Conservation (phyloP, 345 rosid species). For the Ceriops tagal region DNA sequence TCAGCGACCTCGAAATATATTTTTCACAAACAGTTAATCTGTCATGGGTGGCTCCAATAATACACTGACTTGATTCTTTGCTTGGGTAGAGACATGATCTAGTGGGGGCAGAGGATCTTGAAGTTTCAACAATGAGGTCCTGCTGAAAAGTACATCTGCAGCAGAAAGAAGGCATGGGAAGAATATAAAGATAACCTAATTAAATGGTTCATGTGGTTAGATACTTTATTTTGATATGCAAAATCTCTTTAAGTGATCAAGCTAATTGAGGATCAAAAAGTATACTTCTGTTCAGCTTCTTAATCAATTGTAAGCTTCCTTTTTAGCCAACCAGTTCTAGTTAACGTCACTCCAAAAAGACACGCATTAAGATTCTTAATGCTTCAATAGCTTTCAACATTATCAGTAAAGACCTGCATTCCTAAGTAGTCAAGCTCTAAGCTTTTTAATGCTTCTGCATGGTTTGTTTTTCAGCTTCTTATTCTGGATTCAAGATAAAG, state of each 20-base stretch:
- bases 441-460: too few relatives aligned
- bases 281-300: not conserved
- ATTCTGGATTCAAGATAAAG: not conserved
- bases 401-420: not conserved
- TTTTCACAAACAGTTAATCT: conserved; percentile 38
- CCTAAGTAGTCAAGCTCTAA: too few relatives aligned
- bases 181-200: conserved; percentile 13
- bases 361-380: not conserved
- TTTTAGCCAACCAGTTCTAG: too few relatives aligned
- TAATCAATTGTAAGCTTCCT: not conserved
- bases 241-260: too few relatives aligned
- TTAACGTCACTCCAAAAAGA: not conserved
- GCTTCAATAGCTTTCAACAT: not conserved
- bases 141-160: conserved; percentile 33
- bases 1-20: conserved; percentile 44
- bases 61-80: conserved; percentile 40
- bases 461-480: not conserved
- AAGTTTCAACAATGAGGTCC: conserved; percentile 40
- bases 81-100: conserved; percentile 40
- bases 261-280: conserved; percentile 1
- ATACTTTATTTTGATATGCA: not conserved
- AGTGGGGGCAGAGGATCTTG: conserved; percentile 45
- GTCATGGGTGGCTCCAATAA: conserved; percentile 43
- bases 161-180: conserved; percentile 14
- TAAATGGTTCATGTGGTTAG: not conserved